Evolutionary conservation across 129 eudicot species (phyloP), one percentile per base, ranked within the genome.

Genomic region (Centrapalus pauciflorus): DNA sequence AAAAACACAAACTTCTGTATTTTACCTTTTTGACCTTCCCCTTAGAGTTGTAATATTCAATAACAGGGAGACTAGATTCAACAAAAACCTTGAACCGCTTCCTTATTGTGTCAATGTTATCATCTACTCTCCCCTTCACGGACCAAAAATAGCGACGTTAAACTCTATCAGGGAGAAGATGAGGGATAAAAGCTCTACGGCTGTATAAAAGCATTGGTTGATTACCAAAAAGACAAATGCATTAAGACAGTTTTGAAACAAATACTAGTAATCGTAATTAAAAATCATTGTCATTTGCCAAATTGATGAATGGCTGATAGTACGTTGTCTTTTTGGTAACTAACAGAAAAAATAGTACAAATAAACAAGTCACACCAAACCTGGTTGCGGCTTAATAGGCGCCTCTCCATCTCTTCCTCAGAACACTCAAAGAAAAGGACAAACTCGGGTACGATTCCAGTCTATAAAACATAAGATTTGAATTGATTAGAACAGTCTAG

Each of bases 321-420:
- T 9, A 9, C 3, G 25, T 52, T 20, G 7, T 50, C 50, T 20
- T 32, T 66, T 10, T 51, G 33, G 32, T 12, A 60, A 71, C n/a
- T 21, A 59, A 8, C 4, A 66, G 21, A 49, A 33, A 32, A 24
- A 43, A 19, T 40, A 64, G 33, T 46, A 14, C 2, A 23, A 34
- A 33, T 9, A 24, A 25, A 25, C 10, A 71, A 35, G 51, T 17
- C 26, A 38, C 81, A 24, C n/a, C 77, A 19, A 65, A 93, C 99
- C 95, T 93, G 95, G 76, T 93, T 93, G 65, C 99, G 83, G 70
- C 86, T 20, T 76, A 93, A 77, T 28, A 93, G 83, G 75, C 96
- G 99, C 77, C 66, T 86, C 87, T 93, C 88, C 99, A 93, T 93
- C 74, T 89, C 99, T 81, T 89, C 96, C 72, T 84, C 95, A 0